Base-by-base conservation (phyloP, 2,329 filamentous ascomycete species). In the Botrytis elliptica region DNA sequence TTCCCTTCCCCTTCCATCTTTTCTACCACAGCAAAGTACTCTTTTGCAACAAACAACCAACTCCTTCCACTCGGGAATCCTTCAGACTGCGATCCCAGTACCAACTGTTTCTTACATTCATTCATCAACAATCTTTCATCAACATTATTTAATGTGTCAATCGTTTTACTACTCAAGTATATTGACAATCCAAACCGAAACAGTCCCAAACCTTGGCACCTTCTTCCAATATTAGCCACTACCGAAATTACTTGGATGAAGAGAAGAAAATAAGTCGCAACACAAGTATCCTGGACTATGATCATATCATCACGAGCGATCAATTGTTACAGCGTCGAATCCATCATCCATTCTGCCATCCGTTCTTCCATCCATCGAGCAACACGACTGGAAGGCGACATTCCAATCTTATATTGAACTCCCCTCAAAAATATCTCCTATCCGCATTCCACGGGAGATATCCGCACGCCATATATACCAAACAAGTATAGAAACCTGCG, bases 161-260 rank as follows among this genome's bases (percentile, higher is more conserved):
- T 67, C 46, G 33, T 20, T n/a, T 22, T 20, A 67, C 44, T 66
- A 7, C 49, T 55, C 14, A 1, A 55, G 49, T 55, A 55, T 55
- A 55, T 38, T 66, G 64, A 66, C 33, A 40, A n/a, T 20, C 25
- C 44, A 25, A 67, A 40, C n/a, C 65, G 33, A 29, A 55, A 55
- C 65, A 20, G 49, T n/a, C 12, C 49, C 49, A 68, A 29, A 40
- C 46, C 46, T 46, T 70, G 68, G 40, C 40, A 71, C 16, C 29
- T 71, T 16, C 40, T 63, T 25, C 42, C 25, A 64, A 46, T 29
- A n/a, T 57, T 22, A 46, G 9, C n/a, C 38, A 44, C 69, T 40
- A 29, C 57, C 57, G 69, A 71, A 64, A 71, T 71, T 71, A 64
- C 42, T 63, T 52, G 42, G 7, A 55, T 46, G 49, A 42, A n/a